Evolutionary conservation across 495 filamentous ascomycete genomes (phyloP).

Genomic region (Cetradonia linearis): DNA sequence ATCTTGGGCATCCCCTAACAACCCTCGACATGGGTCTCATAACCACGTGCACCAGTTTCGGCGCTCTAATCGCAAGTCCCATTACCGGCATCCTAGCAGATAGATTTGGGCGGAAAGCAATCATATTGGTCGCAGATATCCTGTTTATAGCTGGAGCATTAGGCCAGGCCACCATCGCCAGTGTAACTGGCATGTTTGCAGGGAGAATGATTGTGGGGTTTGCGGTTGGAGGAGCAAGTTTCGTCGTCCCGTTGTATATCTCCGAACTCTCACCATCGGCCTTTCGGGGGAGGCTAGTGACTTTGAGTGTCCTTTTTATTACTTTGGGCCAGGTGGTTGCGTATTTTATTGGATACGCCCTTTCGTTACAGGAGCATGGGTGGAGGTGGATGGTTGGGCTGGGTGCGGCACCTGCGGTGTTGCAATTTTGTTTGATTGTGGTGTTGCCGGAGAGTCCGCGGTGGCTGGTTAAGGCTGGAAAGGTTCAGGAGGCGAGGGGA

Average conservation of each 20-base stretch:
- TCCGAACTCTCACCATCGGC: conserved; percentile 71
- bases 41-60: conserved; percentile 70
- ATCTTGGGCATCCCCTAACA: conserved; percentile 59
- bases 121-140: conserved; percentile 69
- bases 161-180: conserved; percentile 53
- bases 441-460: conserved; percentile 77
- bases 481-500: conserved; percentile 45
- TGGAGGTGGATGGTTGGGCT: conserved; percentile 91
- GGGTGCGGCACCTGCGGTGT: conserved; percentile 62
- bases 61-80: conserved; percentile 69
- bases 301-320: conserved; percentile 67
- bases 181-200: conserved; percentile 61
- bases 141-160: conserved; percentile 70
- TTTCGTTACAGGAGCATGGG: conserved; percentile 47
- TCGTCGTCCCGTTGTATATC: conserved; percentile 74
- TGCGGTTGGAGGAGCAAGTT: conserved; percentile 72
- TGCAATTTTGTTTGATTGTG: conserved; percentile 56
- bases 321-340: conserved; percentile 80
- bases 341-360: conserved; percentile 65
- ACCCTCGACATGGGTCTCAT: conserved; percentile 76
- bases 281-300: conserved; percentile 66
- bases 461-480: conserved; percentile 66
- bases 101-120: conserved; percentile 56
- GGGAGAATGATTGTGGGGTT: conserved; percentile 72
- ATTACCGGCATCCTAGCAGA: conserved; percentile 69